Base-by-base conservation (phyloP, 805 yeast genomes). In the Metschnikowia shivogae region DNA sequence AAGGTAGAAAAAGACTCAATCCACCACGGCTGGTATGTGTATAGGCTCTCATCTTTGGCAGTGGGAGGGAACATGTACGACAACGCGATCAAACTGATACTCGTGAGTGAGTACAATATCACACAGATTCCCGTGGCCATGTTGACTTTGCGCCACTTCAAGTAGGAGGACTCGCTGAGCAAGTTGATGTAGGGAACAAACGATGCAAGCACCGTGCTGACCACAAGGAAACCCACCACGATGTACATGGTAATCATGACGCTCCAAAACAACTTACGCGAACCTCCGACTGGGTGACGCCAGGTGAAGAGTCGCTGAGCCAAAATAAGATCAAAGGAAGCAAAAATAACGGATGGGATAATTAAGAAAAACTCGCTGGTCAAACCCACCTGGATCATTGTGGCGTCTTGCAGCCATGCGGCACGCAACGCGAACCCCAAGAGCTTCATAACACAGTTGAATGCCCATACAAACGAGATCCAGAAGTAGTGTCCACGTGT, bases 21-120 rank as follows among this genome's bases (percentile, higher is more conserved):
- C 93, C 93, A 86, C 76, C 83, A 82, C 31, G 95, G 88, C 59
- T 81, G 86, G 60, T 79, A 84, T 50, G 81, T 80, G 54, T 77
- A 73, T 32, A 82, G 69, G 34, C 65, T 60, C 49, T 72, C 73
- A 48, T 79, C 80, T 32, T 63, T 66, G 29, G 65, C 47, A 6
- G 86, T 77, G 17, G 88, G 81, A 49, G 76, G 76, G 54, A 81
- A 65, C 34, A 74, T 46, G 56, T 67, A 85, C 1, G 89, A 80
- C 37, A 75, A 59, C 0, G 59, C 57, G 20, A 82, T 65, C 55
- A 85, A 68, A 6, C 59, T 37, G 37, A 78, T 58, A 1, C 89
- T 79, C 1, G 80, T 59, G 34, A 76, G 60, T 2, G 86, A 76
- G 60, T 83, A 85, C 29, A 68, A 45, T 10, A 65, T 43, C 41